These are phyloP conservation scores for Haematococcus sp. DNA, from an alignment of 139 green algal species.

Conservation along the genomic window DNA sequence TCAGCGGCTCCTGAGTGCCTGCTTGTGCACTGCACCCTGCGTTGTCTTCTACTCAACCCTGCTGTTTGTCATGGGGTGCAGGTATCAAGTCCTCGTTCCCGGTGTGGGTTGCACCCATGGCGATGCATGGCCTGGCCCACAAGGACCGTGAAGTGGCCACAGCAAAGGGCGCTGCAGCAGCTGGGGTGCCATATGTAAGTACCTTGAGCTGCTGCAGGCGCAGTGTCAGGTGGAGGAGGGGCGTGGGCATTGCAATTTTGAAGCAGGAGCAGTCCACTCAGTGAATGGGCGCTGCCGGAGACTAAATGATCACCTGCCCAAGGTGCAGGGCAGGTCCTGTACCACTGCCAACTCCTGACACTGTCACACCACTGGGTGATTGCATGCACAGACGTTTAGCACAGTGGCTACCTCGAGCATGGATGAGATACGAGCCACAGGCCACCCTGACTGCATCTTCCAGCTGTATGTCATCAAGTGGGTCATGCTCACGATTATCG, in stretches of 20 bases:
- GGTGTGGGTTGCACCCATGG: constrained; percentile 82
- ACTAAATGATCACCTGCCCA: too few species aligned
- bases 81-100: constrained; percentile 53
- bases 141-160: constrained; percentile 68
- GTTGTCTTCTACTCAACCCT: too few species aligned
- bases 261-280: too few species aligned
- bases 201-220: not conserved
- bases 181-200: constrained; percentile 51
- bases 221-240: too few species aligned
- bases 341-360: too few species aligned
- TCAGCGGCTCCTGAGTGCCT: too few species aligned
- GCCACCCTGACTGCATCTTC: constrained; percentile 56
- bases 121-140: constrained; percentile 79
- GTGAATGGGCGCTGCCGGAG: too few species aligned
- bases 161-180: constrained; percentile 29
- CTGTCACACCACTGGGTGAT: too few species aligned
- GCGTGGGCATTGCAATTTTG: too few species aligned
- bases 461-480: constrained; percentile 74
- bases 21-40: not conserved
- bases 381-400: not conserved
- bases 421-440: constrained; percentile 6
- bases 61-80: too few species aligned
- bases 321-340: too few species aligned
- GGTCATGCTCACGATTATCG: not conserved
- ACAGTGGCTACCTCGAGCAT: constrained; percentile 9